These are phyloP conservation scores for Angomonas deanei DNA, from an alignment of 208 protist species.

Conservation along the genomic window DNA sequence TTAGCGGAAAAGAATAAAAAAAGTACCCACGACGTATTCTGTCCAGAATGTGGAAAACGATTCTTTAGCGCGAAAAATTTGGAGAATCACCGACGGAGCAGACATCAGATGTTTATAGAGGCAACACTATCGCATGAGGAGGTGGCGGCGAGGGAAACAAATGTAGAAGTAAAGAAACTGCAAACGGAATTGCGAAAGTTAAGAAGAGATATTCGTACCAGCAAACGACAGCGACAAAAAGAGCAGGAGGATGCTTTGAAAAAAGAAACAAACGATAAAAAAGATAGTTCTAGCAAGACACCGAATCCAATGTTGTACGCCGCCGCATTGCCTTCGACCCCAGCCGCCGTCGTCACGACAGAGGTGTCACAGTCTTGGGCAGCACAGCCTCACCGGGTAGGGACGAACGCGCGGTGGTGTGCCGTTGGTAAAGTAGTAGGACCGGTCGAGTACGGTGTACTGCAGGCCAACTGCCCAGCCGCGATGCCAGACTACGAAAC, in stretches of 20 bases:
- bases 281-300: too few relatives aligned
- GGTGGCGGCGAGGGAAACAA: conserved; percentile 19
- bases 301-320: too few relatives aligned
- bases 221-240: neutral
- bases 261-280: too few relatives aligned
- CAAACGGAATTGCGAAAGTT: neutral
- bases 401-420: conserved; percentile 3
- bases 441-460: conserved; percentile 20
- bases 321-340: neutral
- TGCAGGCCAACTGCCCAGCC: conserved; percentile 20
- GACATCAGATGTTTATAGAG: conserved; percentile 31
- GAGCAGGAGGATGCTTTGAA: too few relatives aligned
- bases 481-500: neutral
- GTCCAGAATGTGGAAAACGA: conserved; percentile 65
- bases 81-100: conserved; percentile 34
- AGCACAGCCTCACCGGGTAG: neutral
- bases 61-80: conserved; percentile 50
- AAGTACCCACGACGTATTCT: conserved; percentile 16
- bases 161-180: conserved; percentile 16
- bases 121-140: conserved; percentile 20
- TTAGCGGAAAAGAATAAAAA: neutral
- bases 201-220: neutral
- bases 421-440: conserved; percentile 21
- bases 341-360: neutral
- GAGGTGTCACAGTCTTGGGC: neutral